Base-by-base conservation (phyloP, 2,329 filamentous ascomycete genomes). In the Drechslerella stenobrocha region DNA sequence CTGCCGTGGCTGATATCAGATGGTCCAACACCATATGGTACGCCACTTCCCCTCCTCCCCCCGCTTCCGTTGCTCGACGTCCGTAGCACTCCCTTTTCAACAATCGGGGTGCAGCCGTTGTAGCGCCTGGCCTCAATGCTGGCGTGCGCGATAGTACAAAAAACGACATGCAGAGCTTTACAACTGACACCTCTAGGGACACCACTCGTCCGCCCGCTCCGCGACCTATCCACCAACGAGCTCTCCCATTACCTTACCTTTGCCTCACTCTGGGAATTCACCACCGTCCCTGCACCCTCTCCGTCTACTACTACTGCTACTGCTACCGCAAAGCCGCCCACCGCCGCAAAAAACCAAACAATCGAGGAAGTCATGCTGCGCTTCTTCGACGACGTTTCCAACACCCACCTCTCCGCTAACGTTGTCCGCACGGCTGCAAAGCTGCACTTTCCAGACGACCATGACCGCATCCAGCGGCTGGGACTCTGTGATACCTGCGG, bases 401-500 rank as follows among this genome's bases (percentile, higher is more conserved):
- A 67, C 28, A 9, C 50, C 0, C 63, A 67, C 46, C n/a, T 67
- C 8, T 89, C 96, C 13, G 87, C 91, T 28, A 98, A 98, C 75
- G 93, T 98, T 7, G 92, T 96, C 3, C 84, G 90, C 70, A 98
- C 92, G 30, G 87, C 88, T n/a, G 86, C 85, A 52, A 96, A 95
- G 77, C 80, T 97, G 37, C 80, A 85, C 45, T 77, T 83, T 23
- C 75, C 79, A 0, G 72, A 78, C 20, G 72, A 67, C 48, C 11
- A 8, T 11, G 37, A 60, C 24, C 72, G 46, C 22, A 47, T 64
- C 7, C 28, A 28, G 34, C 52, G 40, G 34, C 26, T 47, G 28
- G 56, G 55, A n/a, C 52, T 40, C 11, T 73, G 73, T 46, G 69
- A 57, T 28, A 69, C 73, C 60, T 74, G 73, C 46, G 73, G 71